A percentile compares a stretch with the other conserved stretches of the same genome.
phyloP scores from a whole-genome alignment of 2,329 filamentous ascomycete species.

The Dothideomycetes sp. region DNA sequence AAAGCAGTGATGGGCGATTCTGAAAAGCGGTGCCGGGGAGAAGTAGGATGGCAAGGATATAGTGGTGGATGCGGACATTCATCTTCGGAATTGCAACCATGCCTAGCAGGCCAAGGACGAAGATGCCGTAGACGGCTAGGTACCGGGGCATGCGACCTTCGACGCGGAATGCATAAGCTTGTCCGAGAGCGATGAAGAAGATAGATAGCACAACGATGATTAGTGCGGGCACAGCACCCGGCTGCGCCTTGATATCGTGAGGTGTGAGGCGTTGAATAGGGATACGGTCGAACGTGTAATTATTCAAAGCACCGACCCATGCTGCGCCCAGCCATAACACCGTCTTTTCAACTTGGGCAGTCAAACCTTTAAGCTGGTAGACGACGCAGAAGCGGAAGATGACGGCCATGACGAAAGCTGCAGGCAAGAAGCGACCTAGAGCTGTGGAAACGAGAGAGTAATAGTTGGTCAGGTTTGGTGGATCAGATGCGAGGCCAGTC shows the following conservation, averaged over 20 bases:
- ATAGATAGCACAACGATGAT: slow-evolving; percentile 66
- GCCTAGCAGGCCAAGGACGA: slow-evolving; percentile 56
- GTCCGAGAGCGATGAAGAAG: slow-evolving; percentile 55
- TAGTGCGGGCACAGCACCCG: slow-evolving; percentile 75
- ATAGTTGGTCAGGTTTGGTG: slow-evolving; percentile 58
- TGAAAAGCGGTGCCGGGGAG: slow-evolving; percentile 83
- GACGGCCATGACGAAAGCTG: slow-evolving; percentile 76
- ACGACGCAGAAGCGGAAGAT: slow-evolving; percentile 75
- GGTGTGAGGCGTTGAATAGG: slow-evolving; percentile 86
- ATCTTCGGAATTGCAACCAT: slow-evolving; percentile 64
- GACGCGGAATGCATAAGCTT: slow-evolving; percentile 76
- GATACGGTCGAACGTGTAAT: slow-evolving; percentile 91
- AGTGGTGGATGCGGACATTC: slow-evolving; percentile 85
- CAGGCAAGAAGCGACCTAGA: slow-evolving; percentile 73
- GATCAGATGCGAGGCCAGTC: slow-evolving; percentile 80
- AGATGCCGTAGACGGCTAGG: slow-evolving; percentile 63
- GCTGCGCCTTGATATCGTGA: slow-evolving; percentile 80
- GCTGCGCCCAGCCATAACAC: slow-evolving; percentile 80
- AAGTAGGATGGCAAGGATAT: slow-evolving; percentile 77
- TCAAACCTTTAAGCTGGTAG: slow-evolving; percentile 59
- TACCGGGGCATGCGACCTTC: slow-evolving; percentile 72
- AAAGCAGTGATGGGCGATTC: slow-evolving; percentile 71
- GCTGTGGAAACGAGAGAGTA: slow-evolving; percentile 65
- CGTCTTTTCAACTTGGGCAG: slow-evolving; percentile 80
- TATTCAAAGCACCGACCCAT: slow-evolving; percentile 86